Evolutionary conservation across 257 asterid genomes (phyloP), one percentile per base, ranked within the genome.

Genomic region (Fraxinus anomala): DNA sequence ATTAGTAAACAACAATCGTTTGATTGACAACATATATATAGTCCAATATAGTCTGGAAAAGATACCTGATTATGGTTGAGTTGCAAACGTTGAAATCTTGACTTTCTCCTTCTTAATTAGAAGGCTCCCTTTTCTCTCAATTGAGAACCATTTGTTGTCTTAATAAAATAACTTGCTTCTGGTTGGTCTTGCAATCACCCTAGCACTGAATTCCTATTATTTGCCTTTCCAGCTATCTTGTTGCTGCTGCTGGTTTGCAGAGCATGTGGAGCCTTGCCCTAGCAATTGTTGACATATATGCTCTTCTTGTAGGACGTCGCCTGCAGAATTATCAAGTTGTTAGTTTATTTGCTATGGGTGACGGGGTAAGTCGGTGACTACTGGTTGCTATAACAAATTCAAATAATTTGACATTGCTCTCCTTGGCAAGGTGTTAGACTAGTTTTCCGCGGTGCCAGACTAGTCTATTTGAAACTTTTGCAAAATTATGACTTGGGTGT

Each of bases 201-300:
- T 42, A 67, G 79, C 73, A 26, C 69, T 73, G 30, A 68, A 75
- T 24, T 59, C 26, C 34, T 63, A 63, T 63, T 26, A 56, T 63
- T 59, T 78, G 34, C 61, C 37, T 23, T 78, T 19, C 75, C 86
- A 95, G 99, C 90, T 95, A 91, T 88, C 97, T 95, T 68, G 99
- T 93, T 76, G 99, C 99, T 75, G 99, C 99, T 77, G 87, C 93
- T 79, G 97, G 98, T 74, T 79, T 93, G 86, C 98, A 95, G 90
- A 91, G 94, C 91, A 61, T 89, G 88, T 95, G 99, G 99, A 95
- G 99, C 91, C 93, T 95, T 74, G 87, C 84, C 19, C 88, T 95
- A 69, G 96, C 88, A 66, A 86, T 93, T 80, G 81, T 86, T 66
- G 99, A 95, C 80, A 88, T 86, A 74, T 92, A 95, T 85, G 98